Conservation (phyloP, 305 asterid species). For the Stenogyne calaminthoides region DNA sequence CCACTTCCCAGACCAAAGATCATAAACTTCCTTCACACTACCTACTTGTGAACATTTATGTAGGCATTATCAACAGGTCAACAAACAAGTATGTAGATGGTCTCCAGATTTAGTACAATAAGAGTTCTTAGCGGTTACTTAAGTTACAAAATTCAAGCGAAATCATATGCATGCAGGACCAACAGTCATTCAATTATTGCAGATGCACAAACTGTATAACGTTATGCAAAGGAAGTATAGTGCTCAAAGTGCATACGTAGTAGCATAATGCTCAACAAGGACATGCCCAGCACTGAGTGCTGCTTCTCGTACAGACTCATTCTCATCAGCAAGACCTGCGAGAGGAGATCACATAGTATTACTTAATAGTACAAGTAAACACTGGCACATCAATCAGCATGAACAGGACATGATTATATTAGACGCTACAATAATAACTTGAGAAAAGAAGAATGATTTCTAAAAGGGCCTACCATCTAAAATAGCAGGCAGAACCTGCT, state of each 20-base stretch:
- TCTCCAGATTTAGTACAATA: neutral
- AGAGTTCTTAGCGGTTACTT: neutral
- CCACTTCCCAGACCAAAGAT: neutral
- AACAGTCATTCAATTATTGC: neutral
- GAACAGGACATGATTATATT: conserved; percentile 20
- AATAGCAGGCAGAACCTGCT: conserved; percentile 95
- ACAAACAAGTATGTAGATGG: neutral
- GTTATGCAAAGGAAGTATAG: conserved; percentile 22
- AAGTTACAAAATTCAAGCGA: neutral
- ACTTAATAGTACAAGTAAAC: conserved; percentile 24
- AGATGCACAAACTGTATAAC: conserved; percentile 6
- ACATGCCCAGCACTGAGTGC: conserved; percentile 99
- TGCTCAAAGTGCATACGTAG: conserved; percentile 66
- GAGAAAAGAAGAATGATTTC: conserved; percentile 23
- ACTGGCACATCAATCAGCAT: conserved; percentile 22
- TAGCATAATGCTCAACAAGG: conserved; percentile 96
- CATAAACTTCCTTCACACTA: conserved; percentile 4
- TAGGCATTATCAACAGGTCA: conserved; percentile 6
- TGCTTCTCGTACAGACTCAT: conserved; percentile 99
- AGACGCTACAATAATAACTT: conserved; percentile 5
- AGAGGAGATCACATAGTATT: conserved; percentile 24
- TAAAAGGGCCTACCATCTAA: conserved; percentile 65
- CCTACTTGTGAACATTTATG: neutral
- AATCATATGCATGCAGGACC: conserved; percentile 2
- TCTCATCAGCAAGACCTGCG: conserved; percentile 99